Conservation (phyloP, 2,329 filamentous ascomycete species). For the Colletotrichum tropicale region DNA sequence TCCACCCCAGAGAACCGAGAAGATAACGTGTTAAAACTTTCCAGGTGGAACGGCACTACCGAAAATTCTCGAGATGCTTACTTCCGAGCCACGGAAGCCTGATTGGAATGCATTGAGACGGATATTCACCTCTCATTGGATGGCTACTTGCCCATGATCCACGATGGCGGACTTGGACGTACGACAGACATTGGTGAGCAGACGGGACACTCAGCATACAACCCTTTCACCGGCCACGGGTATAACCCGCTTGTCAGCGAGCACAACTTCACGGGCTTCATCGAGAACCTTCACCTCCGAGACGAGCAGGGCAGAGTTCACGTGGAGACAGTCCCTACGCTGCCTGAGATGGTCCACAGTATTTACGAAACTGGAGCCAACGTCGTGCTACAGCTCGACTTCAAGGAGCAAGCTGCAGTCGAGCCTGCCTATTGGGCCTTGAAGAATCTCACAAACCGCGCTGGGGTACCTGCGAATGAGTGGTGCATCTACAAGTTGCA, state of each 20-base stretch:
- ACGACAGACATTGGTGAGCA: not conserved
- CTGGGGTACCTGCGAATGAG: not conserved
- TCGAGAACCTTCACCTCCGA: not conserved
- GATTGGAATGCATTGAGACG: not conserved
- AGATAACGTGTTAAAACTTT: not conserved
- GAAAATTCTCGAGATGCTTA: not conserved
- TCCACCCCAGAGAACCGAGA: not conserved
- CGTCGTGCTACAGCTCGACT: not conserved
- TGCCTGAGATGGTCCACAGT: not conserved
- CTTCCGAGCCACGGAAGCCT: not conserved
- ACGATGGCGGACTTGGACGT: not conserved
- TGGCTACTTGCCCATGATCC: not conserved
- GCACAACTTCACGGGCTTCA: not conserved
- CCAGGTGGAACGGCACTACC: not conserved
- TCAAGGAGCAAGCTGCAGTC: not conserved
- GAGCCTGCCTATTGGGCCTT: not conserved
- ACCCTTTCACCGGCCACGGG: not conserved
- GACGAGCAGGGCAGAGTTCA: not conserved
- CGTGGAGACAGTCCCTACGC: not conserved
- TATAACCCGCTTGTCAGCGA: not conserved
- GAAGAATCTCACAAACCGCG: not conserved
- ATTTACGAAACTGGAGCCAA: not conserved
- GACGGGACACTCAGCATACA: not conserved
- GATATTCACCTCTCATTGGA: not conserved
- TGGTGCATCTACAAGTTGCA: constrained; percentile 6